phyloP scores from a whole-genome alignment of 106 monocot species.

The Narthecium ossifragum region DNA sequence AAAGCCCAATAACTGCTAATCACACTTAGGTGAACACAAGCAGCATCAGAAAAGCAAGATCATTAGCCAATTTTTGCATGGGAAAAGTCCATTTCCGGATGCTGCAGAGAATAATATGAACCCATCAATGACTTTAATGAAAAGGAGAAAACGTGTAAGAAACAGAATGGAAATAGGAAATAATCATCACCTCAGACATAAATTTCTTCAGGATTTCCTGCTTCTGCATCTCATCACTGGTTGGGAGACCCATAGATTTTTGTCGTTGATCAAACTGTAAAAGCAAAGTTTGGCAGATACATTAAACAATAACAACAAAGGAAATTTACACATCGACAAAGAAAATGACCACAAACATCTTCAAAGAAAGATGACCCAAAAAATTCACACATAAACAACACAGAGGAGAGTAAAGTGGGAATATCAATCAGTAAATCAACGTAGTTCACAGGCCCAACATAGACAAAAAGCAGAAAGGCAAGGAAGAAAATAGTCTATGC shows the following conservation, averaged over 20 bases:
- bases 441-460: no score
- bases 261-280: slow-evolving; percentile 90
- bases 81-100: slow-evolving; percentile 98
- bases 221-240: slow-evolving; percentile 88
- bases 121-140: neutral
- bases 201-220: slow-evolving; percentile 94
- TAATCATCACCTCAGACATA: slow-evolving; percentile 64
- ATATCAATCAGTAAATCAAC: no score
- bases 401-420: neutral
- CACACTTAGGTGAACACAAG: no score
- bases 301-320: neutral
- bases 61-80: slow-evolving; percentile 62
- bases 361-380: neutral
- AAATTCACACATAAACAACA: neutral
- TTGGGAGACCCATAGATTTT: slow-evolving; percentile 86
- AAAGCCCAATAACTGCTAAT: no score
- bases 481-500: no score
- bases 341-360: neutral
- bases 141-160: neutral
- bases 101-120: slow-evolving; percentile 40
- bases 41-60: no score
- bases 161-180: neutral
- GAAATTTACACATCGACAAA: neutral
- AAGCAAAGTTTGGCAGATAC: neutral
- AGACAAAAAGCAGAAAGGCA: no score